Base-by-base conservation (phyloP, 495 filamentous ascomycete species). In the Hyaloscypha bicolor region DNA sequence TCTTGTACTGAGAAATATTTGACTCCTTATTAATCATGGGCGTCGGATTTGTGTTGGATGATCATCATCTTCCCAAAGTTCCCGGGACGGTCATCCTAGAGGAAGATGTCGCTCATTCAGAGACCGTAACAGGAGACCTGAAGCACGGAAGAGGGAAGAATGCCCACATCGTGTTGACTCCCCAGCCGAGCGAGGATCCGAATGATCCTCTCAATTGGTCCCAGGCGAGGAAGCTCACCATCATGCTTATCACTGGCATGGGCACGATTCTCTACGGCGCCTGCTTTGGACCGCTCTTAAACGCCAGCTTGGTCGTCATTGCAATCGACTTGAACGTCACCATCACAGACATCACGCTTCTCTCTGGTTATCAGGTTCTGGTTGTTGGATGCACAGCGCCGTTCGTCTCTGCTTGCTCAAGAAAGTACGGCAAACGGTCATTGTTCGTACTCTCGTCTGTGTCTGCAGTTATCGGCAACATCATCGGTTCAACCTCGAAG, bases 341-440 rank as follows among this genome's bases (percentile, higher is more conserved):
- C 25, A 76, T 81, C 65, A 76, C 73, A 37, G 72, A 71, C 39
- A 74, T 82, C 21, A 76, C 79, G 5, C 74, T 76, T 22, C 69
- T 75, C 19, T 71, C 82, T 33, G 77, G 81, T 32, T 85, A 81
- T 75, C 78, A 81, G 21, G 79, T 85, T 64, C 71, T 85, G 64
- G 75, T 83, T 3, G 80, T 86, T 45, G 86, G 85, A 0, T 66
- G 85, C 22, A 81, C 82, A 12, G 83, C 83, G 42, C 79, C 87
- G 64, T 64, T 88, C 42, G 81, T 80, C 65, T 85, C 84, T 60
- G 83, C 83, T 0, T 73, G 86, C 53, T 82, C 84, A 3, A 81
- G 85, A 16, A 80, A 86, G 45, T 86, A 80, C 74, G 86, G 86
- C 2, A 86, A 85, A 67, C 79, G 86, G 0, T 83, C 85, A 0